Conservation (phyloP, 768 basidiomycete genomes). For the Termitomyces sp. region DNA sequence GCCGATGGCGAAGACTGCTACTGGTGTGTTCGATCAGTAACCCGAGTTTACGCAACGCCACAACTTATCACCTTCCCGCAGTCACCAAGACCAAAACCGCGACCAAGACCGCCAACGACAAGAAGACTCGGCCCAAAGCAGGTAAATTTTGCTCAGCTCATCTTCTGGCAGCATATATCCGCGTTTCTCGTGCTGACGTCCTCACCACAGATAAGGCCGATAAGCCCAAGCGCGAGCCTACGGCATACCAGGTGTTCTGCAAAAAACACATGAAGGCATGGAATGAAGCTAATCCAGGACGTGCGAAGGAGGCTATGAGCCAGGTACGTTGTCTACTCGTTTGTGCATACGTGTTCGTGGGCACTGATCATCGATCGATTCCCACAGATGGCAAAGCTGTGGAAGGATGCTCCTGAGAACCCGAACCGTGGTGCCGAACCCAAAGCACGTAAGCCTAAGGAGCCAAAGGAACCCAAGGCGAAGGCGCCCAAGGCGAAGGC, state of each 20-base stretch:
- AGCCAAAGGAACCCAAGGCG: conserved; percentile 27
- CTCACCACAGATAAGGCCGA: conserved; percentile 30
- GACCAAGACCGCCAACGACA: conserved; percentile 49
- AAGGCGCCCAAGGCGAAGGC: conserved; percentile 24
- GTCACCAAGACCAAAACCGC: conserved; percentile 54
- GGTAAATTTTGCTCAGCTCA: conserved; percentile 19
- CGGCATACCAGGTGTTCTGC: conserved; percentile 57
- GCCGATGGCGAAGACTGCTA: conserved; percentile 49
- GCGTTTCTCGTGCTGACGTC: neutral
- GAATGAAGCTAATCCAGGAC: conserved; percentile 49
- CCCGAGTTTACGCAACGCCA: neutral
- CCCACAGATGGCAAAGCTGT: conserved; percentile 49
- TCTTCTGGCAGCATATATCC: conserved; percentile 5
- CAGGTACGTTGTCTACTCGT: conserved; percentile 25
- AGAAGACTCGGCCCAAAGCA: conserved; percentile 30
- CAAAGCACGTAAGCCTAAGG: conserved; percentile 44
- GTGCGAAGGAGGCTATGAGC: conserved; percentile 52
- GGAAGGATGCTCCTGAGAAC: conserved; percentile 61
- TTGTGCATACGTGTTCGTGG: neutral
- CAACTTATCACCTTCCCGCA: conserved; percentile 16
- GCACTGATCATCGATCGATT: neutral
- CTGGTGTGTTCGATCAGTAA: conserved; percentile 31
- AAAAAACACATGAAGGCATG: conserved; percentile 54
- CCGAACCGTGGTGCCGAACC: conserved; percentile 56
- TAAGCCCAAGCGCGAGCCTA: conserved; percentile 55